A percentile compares a stretch with the other conserved stretches of the same genome.
These are phyloP conservation scores for Trichosporon inkin DNA, from an alignment of 1,284 basidiomycete species.

Conservation along the genomic window DNA sequence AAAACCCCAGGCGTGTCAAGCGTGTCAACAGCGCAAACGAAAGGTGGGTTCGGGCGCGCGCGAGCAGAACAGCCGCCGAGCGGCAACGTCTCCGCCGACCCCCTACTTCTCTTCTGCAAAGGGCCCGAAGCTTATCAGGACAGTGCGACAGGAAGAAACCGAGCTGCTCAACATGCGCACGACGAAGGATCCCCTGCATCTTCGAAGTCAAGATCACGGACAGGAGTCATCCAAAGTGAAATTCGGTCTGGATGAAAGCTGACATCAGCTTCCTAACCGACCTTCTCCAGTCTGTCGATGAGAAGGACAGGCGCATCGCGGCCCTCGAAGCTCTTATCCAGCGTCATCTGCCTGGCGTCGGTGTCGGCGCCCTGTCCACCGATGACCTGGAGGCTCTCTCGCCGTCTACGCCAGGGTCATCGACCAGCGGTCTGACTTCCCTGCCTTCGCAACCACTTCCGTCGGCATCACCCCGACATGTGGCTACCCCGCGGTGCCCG, in stretches of 20 bases:
- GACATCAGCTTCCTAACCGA: constrained; percentile 15
- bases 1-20: constrained; percentile 1
- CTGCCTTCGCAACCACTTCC: not conserved
- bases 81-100: no score
- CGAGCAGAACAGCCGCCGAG: no score
- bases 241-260: not conserved
- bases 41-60: not conserved
- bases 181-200: not conserved
- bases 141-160: not conserved
- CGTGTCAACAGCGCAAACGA: not conserved
- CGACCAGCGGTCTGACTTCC: not conserved
- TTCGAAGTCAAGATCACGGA: constrained; percentile 10
- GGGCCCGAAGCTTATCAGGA: not conserved
- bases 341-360: constrained; percentile 3
- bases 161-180: not conserved
- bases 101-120: not conserved
- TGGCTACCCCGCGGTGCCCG: not conserved
- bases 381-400: constrained; percentile 4
- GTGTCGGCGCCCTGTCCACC: not conserved
- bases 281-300: constrained; percentile 13
- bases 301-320: constrained; percentile 12
- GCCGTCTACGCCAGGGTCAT: not conserved
- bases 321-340: constrained; percentile 11
- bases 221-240: constrained; percentile 15
- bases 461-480: not conserved